Evolutionary conservation across 2,329 filamentous ascomycete species (phyloP).

Genomic region (Colletotrichum tropicicola): DNA sequence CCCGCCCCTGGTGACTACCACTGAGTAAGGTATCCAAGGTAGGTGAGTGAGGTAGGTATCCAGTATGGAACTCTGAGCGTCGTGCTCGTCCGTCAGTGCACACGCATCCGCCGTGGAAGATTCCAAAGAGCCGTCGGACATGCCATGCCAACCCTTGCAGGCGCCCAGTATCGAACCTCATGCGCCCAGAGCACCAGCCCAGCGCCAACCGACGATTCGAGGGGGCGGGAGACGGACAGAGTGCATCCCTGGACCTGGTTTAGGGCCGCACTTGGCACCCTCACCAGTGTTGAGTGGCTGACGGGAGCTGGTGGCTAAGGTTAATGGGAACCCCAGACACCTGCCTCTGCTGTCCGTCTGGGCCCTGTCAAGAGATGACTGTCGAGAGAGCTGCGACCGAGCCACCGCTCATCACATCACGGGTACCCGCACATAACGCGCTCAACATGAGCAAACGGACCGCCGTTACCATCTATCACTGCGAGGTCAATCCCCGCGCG

Average conservation of each 20-base stretch:
- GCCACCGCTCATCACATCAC: no score
- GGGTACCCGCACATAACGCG: neutral
- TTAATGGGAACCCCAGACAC: neutral
- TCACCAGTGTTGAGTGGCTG: neutral
- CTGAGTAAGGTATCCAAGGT: no score
- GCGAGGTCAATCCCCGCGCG: neutral
- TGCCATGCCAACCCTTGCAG: neutral
- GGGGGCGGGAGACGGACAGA: neutral
- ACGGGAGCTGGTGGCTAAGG: neutral
- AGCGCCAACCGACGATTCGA: constrained; percentile 18
- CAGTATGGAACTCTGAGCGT: no score
- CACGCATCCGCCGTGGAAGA: no score
- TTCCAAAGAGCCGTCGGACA: neutral
- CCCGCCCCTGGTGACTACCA: no score
- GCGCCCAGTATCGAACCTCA: constrained; percentile 19
- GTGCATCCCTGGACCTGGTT: no score
- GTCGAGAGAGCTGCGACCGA: neutral
- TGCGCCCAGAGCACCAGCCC: constrained; percentile 18
- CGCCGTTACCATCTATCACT: neutral
- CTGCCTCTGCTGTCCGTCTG: no score
- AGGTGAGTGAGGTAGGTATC: no score
- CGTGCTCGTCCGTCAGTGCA: no score
- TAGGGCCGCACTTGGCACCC: no score
- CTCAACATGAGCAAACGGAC: neutral
- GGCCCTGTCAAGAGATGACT: no score